Conservation (phyloP, 1,284 basidiomycete species). For the Ustilago vetiveriae region DNA sequence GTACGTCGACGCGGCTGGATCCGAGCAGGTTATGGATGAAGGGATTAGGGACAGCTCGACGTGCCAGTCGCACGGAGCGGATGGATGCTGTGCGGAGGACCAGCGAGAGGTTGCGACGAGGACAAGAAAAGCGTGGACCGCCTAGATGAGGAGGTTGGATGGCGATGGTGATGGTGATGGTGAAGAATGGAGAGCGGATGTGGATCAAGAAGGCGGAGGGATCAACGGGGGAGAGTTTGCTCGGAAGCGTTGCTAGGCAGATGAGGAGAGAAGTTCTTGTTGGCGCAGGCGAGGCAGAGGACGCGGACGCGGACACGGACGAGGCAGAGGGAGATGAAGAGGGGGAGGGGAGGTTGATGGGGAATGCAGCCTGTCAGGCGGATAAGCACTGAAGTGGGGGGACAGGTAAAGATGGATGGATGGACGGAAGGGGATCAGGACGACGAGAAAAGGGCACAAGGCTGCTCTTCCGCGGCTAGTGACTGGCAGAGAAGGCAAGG, state of each 20-base stretch:
- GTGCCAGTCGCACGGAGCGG: slow-evolving; percentile 27
- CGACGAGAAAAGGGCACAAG: too few relatives aligned
- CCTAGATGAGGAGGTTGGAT: neutral
- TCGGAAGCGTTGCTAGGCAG: too few relatives aligned
- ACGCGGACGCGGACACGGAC: too few relatives aligned
- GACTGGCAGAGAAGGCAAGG: neutral
- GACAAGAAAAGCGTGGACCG: neutral
- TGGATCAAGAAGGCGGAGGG: neutral
- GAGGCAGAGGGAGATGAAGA: too few relatives aligned
- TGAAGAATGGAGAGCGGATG: neutral
- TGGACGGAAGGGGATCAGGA: too few relatives aligned
- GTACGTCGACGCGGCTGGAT: neutral
- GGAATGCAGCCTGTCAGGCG: neutral
- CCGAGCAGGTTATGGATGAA: neutral
- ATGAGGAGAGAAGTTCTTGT: neutral
- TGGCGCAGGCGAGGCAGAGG: too few relatives aligned
- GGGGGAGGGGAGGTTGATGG: neutral
- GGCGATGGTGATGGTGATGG: slow-evolving; percentile 1
- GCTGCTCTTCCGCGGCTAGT: too few relatives aligned
- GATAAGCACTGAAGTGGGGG: neutral
- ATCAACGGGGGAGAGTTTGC: too few relatives aligned
- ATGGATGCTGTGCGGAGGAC: slow-evolving; percentile 8
- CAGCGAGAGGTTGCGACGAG: slow-evolving; percentile 2
- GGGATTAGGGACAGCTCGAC: slow-evolving; percentile 3
- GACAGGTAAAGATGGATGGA: too few relatives aligned